phyloP scores from a whole-genome alignment of 106 monocot genomes.

The Platanthera guangdongensis region DNA sequence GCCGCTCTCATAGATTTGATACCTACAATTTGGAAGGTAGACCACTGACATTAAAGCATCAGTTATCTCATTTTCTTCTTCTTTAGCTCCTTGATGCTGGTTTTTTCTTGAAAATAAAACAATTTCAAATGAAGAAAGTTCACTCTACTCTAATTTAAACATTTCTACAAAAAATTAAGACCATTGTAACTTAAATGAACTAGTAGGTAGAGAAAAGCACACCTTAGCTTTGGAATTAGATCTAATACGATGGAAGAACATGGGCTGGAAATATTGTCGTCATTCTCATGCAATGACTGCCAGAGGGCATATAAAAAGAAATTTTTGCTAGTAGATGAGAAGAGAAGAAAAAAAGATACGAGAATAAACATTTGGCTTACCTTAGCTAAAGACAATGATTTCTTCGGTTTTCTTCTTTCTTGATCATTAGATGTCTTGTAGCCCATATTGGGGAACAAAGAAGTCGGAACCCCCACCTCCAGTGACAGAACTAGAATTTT shows the following conservation, averaged over 20 bases:
- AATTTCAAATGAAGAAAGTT: neutral
- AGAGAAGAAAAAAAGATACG: neutral
- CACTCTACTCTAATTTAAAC: neutral
- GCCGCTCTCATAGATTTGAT: slow-evolving; percentile 37
- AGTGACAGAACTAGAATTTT: no score
- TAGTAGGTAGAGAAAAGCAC: neutral
- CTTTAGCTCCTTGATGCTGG: slow-evolving; percentile 12
- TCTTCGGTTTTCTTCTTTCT: neutral
- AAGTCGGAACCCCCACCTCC: neutral
- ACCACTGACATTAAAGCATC: neutral
- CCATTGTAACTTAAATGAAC: neutral
- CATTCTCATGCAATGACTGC: neutral
- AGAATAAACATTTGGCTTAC: neutral
- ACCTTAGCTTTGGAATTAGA: slow-evolving; percentile 19
- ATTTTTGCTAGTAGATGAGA: neutral
- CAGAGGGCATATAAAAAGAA: neutral
- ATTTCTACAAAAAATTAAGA: neutral
- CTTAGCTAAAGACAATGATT: neutral
- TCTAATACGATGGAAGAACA: slow-evolving; percentile 3
- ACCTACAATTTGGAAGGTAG: slow-evolving; percentile 52
- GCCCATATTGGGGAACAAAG: slow-evolving; percentile 2
- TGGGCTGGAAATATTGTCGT: neutral
- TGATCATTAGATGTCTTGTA: neutral
- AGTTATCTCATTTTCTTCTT: slow-evolving; percentile 2
- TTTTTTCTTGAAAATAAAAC: slow-evolving; percentile 17